These are phyloP conservation scores for Elsinoe arachidis DNA, from an alignment of 2,329 filamentous ascomycete genomes.

Conservation along the genomic window DNA sequence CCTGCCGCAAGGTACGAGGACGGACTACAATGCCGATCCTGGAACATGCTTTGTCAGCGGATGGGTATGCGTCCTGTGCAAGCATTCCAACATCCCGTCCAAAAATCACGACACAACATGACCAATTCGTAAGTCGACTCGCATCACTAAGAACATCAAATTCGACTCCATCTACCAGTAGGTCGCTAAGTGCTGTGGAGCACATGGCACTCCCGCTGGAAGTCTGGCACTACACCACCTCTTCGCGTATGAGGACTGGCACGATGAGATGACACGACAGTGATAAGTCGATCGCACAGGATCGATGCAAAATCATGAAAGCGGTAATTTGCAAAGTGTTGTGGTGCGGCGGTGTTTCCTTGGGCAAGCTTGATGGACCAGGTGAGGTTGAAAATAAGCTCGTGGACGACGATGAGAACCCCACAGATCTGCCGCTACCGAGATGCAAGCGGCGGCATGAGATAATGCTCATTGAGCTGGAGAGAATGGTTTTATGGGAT, in stretches of 20 bases:
- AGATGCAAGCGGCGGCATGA: constrained; percentile 10
- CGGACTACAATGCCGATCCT: too few species aligned
- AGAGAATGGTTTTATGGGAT: background rate
- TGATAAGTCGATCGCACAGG: background rate
- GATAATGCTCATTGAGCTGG: background rate
- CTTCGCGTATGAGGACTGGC: too few species aligned
- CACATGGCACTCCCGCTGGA: too few species aligned
- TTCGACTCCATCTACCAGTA: too few species aligned
- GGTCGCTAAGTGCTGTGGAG: too few species aligned
- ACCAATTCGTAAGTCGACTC: too few species aligned
- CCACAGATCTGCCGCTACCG: constrained; percentile 7
- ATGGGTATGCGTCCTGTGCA: background rate
- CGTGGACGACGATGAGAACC: background rate
- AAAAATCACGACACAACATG: too few species aligned
- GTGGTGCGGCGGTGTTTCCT: background rate
- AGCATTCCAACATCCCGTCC: too few species aligned
- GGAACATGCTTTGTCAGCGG: background rate
- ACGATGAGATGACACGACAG: background rate
- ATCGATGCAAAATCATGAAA: background rate
- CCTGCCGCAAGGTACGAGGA: too few species aligned
- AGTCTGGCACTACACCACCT: too few species aligned
- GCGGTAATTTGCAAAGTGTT: background rate
- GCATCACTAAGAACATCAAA: too few species aligned
- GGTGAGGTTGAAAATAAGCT: constrained; percentile 12
- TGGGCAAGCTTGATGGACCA: background rate